A percentile compares a stretch with the other conserved stretches of the same genome.
These are phyloP conservation scores for Gardenia jasminoides DNA, from an alignment of 257 asterid species.

Conservation along the genomic window DNA sequence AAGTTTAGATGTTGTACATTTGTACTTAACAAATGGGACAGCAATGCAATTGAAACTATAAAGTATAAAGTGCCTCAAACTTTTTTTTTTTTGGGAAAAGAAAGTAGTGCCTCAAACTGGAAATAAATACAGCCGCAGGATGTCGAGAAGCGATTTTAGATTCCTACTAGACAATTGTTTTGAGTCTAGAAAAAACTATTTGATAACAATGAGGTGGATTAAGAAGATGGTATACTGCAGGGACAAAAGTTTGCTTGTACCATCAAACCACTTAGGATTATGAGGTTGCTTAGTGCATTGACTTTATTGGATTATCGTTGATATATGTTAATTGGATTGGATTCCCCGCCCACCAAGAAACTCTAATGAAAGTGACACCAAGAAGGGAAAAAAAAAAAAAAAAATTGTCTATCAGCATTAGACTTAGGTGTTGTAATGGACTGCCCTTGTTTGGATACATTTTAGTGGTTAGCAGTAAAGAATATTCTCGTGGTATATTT, in stretches of 20 bases:
- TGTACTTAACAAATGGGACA: too few species aligned
- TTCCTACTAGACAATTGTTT: too few species aligned
- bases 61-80: too few species aligned
- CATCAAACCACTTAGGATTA: background rate
- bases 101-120: too few species aligned
- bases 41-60: too few species aligned
- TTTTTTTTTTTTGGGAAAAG: too few species aligned
- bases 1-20: too few species aligned
- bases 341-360: background rate
- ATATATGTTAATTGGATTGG: background rate
- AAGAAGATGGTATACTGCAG: background rate
- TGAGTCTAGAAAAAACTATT: background rate
- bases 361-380: background rate
- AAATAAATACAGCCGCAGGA: too few species aligned
- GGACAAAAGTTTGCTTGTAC: background rate
- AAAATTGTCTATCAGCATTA: too few species aligned
- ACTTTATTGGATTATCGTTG: background rate
- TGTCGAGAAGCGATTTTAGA: too few species aligned
- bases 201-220: background rate
- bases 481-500: conserved; percentile 5
- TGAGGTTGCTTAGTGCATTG: background rate
- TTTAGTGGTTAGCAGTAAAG: background rate
- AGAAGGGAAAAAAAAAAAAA: background rate
- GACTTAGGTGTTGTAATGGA: background rate
- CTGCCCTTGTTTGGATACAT: background rate